A percentile compares a stretch with the other conserved stretches of the same genome.
These are phyloP conservation scores for Jacaranda mimosifolia DNA, from an alignment of 257 asterid genomes.

Conservation along the genomic window DNA sequence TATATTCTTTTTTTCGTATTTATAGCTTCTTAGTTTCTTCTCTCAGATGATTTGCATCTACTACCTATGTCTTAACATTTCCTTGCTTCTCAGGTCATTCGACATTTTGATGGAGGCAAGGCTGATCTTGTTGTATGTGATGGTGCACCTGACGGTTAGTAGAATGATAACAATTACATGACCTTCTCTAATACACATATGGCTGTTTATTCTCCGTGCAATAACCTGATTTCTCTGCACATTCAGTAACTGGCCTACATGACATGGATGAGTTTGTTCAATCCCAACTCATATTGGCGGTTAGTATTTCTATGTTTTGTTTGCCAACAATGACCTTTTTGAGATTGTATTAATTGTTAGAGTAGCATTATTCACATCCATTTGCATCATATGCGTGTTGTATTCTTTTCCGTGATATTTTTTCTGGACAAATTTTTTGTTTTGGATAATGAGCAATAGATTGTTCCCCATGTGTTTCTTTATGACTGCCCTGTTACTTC, in stretches of 20 bases:
- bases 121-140: conserved; percentile 99
- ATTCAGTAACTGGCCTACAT: conserved; percentile 95
- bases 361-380: not conserved
- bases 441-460: not conserved
- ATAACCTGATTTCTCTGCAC: conserved; percentile 29
- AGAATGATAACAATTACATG: conserved; percentile 23
- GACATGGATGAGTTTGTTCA: conserved; percentile 99
- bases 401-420: too few relatives aligned
- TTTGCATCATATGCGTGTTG: too few relatives aligned
- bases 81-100: conserved; percentile 70
- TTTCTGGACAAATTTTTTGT: not conserved
- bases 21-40: conserved; percentile 18
- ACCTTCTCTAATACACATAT: conserved; percentile 18
- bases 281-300: conserved; percentile 97
- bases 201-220: conserved; percentile 3
- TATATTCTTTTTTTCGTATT: not conserved
- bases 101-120: conserved; percentile 99
- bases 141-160: conserved; percentile 99
- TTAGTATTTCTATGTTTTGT: conserved; percentile 45
- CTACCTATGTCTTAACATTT: conserved; percentile 13
- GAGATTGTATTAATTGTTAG: not conserved
- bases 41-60: not conserved
- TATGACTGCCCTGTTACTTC: too few relatives aligned
- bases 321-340: not conserved
- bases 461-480: not conserved